A percentile compares a stretch with the other conserved stretches of the same genome.
Conservation (phyloP, 768 basidiomycete species). For the Lactifluus volemus region DNA sequence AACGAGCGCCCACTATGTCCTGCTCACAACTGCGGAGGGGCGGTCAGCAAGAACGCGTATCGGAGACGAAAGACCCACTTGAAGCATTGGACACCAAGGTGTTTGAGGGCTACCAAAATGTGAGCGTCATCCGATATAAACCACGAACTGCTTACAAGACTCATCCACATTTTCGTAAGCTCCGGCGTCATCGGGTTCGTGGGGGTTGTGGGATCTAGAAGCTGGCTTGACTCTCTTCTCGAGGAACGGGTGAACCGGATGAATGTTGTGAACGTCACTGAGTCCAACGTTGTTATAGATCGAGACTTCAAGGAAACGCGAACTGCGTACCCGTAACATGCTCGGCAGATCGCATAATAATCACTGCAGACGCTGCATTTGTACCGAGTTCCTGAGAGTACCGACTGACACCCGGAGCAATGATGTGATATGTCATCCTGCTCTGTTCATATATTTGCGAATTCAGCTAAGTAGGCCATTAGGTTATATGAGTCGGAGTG, state of each 20-base stretch:
- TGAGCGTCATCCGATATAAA: neutral
- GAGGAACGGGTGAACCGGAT: slow-evolving; percentile 83
- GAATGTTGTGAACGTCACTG: slow-evolving; percentile 86
- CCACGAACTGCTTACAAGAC: slow-evolving; percentile 7
- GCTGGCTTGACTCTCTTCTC: slow-evolving; percentile 57
- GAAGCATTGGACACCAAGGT: slow-evolving; percentile 16
- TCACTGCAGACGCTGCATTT: slow-evolving; percentile 78
- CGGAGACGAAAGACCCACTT: slow-evolving; percentile 9
- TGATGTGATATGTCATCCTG: slow-evolving; percentile 59
- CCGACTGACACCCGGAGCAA: slow-evolving; percentile 76
- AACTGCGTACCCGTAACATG: slow-evolving; percentile 62
- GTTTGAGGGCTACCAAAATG: slow-evolving; percentile 16
- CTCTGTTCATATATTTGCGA: slow-evolving; percentile 35
- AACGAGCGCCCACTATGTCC: slow-evolving; percentile 87
- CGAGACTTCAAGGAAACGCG: neutral
- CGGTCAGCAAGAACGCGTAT: neutral
- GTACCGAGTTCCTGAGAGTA: slow-evolving; percentile 56
- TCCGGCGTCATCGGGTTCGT: slow-evolving; percentile 26
- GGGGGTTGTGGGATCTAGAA: slow-evolving; percentile 32
- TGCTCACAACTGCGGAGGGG: slow-evolving; percentile 55
- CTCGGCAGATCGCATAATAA: slow-evolving; percentile 74
- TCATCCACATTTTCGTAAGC: slow-evolving; percentile 8
- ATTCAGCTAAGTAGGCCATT: neutral
- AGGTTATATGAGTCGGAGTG: slow-evolving; percentile 15
- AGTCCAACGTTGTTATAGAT: slow-evolving; percentile 2